Conservation (phyloP, 1,139 yeast species). For the Groenewaldozyma sp. region DNA sequence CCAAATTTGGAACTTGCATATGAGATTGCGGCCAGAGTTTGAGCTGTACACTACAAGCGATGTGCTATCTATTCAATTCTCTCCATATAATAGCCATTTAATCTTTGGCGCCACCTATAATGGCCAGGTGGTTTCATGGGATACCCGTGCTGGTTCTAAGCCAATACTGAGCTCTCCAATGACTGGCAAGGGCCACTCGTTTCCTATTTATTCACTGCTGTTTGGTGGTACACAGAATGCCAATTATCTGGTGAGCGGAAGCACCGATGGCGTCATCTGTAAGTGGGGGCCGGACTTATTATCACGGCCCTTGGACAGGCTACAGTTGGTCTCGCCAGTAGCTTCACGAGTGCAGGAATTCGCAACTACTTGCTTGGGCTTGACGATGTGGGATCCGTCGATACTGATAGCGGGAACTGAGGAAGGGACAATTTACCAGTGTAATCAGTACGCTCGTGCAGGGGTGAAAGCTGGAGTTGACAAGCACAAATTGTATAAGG, state of each 20-base stretch:
- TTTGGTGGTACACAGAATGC: constrained; percentile 31
- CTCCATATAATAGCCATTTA: constrained; percentile 30
- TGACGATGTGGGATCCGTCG: constrained; percentile 29
- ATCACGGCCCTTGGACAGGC: constrained; percentile 32
- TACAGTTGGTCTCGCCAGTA: constrained; percentile 24
- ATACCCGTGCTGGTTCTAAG: constrained; percentile 26
- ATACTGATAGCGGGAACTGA: constrained; percentile 39
- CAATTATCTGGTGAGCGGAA: constrained; percentile 31
- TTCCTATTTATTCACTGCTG: constrained; percentile 34
- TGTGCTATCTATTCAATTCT: constrained; percentile 34
- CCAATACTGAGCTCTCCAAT: constrained; percentile 30
- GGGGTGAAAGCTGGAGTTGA: constrained; percentile 30
- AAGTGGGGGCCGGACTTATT: constrained; percentile 41
- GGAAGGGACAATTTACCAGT: constrained; percentile 40
- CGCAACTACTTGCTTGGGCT: constrained; percentile 32
- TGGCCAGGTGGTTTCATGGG: constrained; percentile 43
- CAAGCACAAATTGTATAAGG: constrained; percentile 20
- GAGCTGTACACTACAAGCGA: constrained; percentile 40
- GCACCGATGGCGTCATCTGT: constrained; percentile 40
- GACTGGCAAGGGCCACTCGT: constrained; percentile 33
- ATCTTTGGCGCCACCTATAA: constrained; percentile 40
- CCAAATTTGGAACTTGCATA: constrained; percentile 35
- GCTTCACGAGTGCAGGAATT: constrained; percentile 31
- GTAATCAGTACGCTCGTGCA: constrained; percentile 32
- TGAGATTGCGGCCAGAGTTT: constrained; percentile 40